Conservation (phyloP, 1,284 basidiomycete species). For the Coniferiporia sulphurascens region DNA sequence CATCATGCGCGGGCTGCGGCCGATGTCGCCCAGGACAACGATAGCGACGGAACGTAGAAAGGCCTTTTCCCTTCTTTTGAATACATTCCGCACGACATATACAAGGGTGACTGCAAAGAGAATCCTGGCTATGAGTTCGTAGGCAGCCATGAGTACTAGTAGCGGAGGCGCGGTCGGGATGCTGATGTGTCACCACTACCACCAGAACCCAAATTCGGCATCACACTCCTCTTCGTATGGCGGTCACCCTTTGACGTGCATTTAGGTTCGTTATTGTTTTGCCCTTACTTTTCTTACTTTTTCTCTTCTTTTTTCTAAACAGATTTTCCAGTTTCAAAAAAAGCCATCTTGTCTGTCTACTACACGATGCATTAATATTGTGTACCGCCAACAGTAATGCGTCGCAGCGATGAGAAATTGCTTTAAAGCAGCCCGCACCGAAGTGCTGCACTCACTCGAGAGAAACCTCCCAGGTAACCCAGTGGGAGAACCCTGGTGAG, state of each 20-base stretch:
- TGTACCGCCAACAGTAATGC: not conserved
- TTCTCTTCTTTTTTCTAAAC: not conserved
- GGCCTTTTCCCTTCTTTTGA: constrained; percentile 11
- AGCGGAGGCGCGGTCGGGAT: too few relatives aligned
- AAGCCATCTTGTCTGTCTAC: not conserved
- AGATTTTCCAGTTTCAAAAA: not conserved
- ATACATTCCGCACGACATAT: constrained; percentile 8
- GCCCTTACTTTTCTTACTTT: too few relatives aligned
- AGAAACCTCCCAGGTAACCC: not conserved
- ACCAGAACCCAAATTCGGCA: too few relatives aligned
- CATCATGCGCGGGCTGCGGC: constrained; percentile 96
- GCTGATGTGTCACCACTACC: too few relatives aligned
- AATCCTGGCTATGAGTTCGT: not conserved
- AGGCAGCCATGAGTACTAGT: not conserved
- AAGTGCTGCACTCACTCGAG: not conserved
- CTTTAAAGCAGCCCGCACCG: not conserved
- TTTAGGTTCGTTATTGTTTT: too few relatives aligned
- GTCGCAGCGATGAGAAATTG: not conserved
- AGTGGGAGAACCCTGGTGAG: not conserved
- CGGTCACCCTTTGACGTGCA: too few relatives aligned
- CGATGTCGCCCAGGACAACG: constrained; percentile 93
- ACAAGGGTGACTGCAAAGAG: not conserved
- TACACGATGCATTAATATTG: too few relatives aligned
- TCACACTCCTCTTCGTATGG: too few relatives aligned
- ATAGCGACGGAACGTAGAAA: constrained; percentile 67